Base-by-base conservation (phyloP, 176 grass and related monocot genomes). In the Aegilops bicornis region DNA sequence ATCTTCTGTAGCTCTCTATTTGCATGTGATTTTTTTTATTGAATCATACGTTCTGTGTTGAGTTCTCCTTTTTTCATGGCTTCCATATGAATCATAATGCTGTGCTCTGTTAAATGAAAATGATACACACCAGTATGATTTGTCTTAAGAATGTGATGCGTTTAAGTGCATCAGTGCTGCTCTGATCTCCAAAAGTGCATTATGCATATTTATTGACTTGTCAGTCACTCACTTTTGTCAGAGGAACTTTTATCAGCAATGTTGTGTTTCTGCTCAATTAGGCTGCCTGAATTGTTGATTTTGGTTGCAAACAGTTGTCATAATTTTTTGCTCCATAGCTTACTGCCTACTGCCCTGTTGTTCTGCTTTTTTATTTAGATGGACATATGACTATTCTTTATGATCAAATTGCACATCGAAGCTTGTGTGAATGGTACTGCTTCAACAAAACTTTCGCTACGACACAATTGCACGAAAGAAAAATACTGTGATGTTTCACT, bases 121-220 rank as follows among this genome's bases (percentile, higher is more conserved):
- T 40, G 10, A 25, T 80, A 65, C 40, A 54, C 31, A 17, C 60
- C 40, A 24, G 50, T 73, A 42, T 69, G 27, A 37, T 75, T 79
- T 79, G 15, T 67, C 54, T 73, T 79, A 84, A 59, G 67, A 58
- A 75, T 7, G 1, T 22, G 13, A 75, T 43, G 4, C 31, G 42
- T 45, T 58, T 75, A 43, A 81, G 45, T 80, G 31, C 33, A 67
- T 69, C 47, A 11, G 68, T 76, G 69, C 48, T 81, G 69, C 69
- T 68, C 65, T 85, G 78, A 29, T 77, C 31, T 81, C 45, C 27
- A 47, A 67, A 71, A 43, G 32, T 19, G 13, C 27, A 45, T 59
- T 72, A 54, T 31, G 64, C 5, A 43, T 79, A 22, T 79, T 16
- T 22, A 82, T 81, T 7, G 48, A 19, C 43, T 29, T 83, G 23